Base-by-base conservation (phyloP, 495 filamentous ascomycete genomes). In the Tuber umbilicatum region DNA sequence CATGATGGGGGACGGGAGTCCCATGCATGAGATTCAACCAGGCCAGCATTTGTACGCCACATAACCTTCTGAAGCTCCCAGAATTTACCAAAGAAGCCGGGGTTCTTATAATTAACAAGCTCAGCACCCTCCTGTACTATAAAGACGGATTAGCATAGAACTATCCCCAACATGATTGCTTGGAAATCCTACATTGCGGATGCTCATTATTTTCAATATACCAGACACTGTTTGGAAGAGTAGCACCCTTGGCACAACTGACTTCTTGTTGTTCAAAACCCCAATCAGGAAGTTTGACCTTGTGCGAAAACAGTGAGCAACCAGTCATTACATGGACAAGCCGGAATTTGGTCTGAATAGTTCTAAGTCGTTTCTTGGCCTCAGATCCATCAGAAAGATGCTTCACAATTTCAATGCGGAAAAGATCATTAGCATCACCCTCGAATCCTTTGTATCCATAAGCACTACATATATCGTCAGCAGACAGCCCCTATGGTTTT, bases 11-110 rank as follows among this genome's bases (percentile, higher is more conserved):
- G 95, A 43, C 95, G 91, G 69, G 95, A 98, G 83, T 99, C 95
- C 95, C 95, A 99, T 70, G 94, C 92, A 81, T 99, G 95, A 55
- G 93, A 97, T 82, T 98, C 95, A 41, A 96, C 92, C 73, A 99
- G 89, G 41, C 95, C 96, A 43, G 95, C 95, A 81, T 99, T 99
- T 21, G 96, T 98, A 75, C 88, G 92, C 95, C 95, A 99, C 95
- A 99, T 99, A 55, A 99, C 96, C 84, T 93, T 93, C 83, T 99
- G 94, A n/a, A 99, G 86, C 85, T 99, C 95, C 92, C 93, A 97
- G 86, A 99, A 99, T 82, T 98, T 99, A 73, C 94, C 96, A 73
- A 98, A 88, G 87, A 99, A 98, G 21, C 95, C 95, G 31, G 95
- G 95, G 79, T 97, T 91, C 74, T 88, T 87, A 83, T 99, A 99